phyloP scores from a whole-genome alignment of 306 rosid genomes.

The Purshia tridentata region DNA sequence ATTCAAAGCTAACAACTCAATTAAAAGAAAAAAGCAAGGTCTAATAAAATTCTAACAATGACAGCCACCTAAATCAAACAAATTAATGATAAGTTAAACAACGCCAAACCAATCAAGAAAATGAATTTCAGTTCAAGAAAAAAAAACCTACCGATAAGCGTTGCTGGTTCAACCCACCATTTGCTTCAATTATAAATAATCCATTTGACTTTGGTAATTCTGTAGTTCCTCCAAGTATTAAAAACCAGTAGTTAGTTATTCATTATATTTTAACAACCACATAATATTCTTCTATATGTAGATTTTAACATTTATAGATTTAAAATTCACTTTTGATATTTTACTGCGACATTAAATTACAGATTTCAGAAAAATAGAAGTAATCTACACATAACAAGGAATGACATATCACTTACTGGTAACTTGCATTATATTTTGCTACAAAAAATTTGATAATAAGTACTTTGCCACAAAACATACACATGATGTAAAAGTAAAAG shows the following conservation, averaged over 20 bases:
- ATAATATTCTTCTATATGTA: background rate
- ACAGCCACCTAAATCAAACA: background rate
- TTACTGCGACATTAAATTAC: background rate
- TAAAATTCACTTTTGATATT: background rate
- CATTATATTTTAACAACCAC: background rate
- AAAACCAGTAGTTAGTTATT: background rate
- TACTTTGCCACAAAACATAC: background rate
- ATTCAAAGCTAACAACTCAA: background rate
- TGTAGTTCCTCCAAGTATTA: constrained; percentile 20
- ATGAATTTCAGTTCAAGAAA: background rate
- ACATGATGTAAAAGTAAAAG: background rate
- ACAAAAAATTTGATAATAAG: background rate
- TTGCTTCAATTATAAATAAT: constrained; percentile 91
- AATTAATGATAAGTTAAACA: background rate
- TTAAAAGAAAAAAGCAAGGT: background rate
- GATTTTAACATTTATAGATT: background rate
- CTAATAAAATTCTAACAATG: background rate
- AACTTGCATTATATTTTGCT: background rate
- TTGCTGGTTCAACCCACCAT: constrained; percentile 96
- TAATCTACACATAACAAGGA: background rate
- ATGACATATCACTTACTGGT: background rate
- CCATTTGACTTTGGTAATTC: constrained; percentile 87
- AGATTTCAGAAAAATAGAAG: background rate
- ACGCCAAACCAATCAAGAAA: background rate
- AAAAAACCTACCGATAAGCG: constrained; percentile 77